Evolutionary conservation across 495 filamentous ascomycete genomes (phyloP), one percentile per base, ranked within the genome.

Genomic region (Jackrogersella minutella): DNA sequence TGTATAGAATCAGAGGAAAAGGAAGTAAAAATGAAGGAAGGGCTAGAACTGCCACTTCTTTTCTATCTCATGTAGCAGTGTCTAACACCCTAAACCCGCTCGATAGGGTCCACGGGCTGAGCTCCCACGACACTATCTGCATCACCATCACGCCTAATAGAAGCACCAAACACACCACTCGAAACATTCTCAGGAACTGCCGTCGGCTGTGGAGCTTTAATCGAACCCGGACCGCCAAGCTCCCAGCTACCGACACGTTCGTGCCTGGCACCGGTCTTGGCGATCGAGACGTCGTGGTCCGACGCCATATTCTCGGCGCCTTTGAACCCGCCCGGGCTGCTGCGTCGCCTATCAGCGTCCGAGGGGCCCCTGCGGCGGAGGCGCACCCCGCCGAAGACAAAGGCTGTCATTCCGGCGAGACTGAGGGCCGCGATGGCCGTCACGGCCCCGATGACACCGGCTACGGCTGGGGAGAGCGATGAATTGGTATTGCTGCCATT

Each of bases 211-310:
- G 65, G 59, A 4, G 22, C 13, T 0, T 37, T 14, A n/a, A 56
- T 22, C 17, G 30, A 22, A 13, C 50, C 37, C 0, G 62, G 56
- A 4, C 37, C 58, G 1, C 67, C 58, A 6, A 80, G 64, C 51
- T 80, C 78, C 78, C 78, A 80, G 56, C 78, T 80, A 13, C 78
- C 78, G 6, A 75, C 67, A 2, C 77, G 66, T 47, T 79, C 78
- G 7, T 79, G 75, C 7, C 70, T 54, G 5, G 37, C 52, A 2
- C 78, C 78, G n/a, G 63, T 55, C 22, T 62, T 69, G 8, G 68
- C 72, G 28, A 73, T 68, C 4, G 74, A 73, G 1, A 79, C 54
- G 50, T 80, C 78, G 2, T 62, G 65, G 53, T 80, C 78, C 41
- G 68, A 71, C 9, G 64, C 71, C 69, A 73, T 77, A 62, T 76